Evolutionary conservation across 164 flowering plant species (phyloP).

Genomic region (Berberis vulgaris): DNA sequence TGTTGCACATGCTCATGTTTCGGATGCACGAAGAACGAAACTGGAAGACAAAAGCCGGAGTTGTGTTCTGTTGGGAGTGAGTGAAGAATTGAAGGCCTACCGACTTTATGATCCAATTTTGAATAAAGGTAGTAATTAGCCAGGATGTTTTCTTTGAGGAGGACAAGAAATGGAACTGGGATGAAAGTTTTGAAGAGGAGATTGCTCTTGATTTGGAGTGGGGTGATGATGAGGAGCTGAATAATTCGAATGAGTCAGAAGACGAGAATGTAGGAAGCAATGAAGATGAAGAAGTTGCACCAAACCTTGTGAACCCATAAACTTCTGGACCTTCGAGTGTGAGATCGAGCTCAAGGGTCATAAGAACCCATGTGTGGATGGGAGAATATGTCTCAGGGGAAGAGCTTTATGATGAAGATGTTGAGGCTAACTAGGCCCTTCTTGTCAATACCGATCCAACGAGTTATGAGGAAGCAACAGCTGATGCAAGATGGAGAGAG

Average conservation of each 20-base stretch:
- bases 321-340: background rate
- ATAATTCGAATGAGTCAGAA: background rate
- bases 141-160: background rate
- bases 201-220: background rate
- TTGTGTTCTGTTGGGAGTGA: background rate
- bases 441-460: background rate
- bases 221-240: background rate
- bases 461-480: background rate
- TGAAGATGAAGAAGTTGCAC: conserved; percentile 1
- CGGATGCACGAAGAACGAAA: conserved; percentile 1
- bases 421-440: background rate
- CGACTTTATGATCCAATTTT: conserved; percentile 3
- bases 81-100: conserved; percentile 1
- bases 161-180: background rate
- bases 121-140: background rate
- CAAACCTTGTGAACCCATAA: background rate
- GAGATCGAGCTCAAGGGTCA: background rate
- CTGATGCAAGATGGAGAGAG: background rate
- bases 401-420: conserved; percentile 2
- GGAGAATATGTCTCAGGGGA: background rate
- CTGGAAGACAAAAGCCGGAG: background rate
- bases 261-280: background rate
- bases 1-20: conserved; percentile 5
- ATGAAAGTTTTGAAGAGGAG: background rate
- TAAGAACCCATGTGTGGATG: background rate